Evolutionary conservation across 495 filamentous ascomycete species (phyloP).

Genomic region (Neurospora sp.): DNA sequence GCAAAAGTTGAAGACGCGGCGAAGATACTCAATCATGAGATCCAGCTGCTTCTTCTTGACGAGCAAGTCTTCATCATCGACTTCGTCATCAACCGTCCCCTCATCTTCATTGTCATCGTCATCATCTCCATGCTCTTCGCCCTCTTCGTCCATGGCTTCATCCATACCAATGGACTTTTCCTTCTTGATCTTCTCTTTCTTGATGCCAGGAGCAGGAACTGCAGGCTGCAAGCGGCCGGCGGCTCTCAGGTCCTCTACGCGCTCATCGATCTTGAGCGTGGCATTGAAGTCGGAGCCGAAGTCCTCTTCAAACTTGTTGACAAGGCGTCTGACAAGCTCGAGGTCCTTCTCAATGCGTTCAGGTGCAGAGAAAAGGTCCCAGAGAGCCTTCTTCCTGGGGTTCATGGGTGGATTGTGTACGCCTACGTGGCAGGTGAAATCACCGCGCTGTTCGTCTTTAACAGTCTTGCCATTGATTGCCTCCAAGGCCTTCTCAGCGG

Average conservation of each 20-base stretch:
- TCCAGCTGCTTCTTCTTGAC: conserved; percentile 95
- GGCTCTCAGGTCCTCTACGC: conserved; percentile 66
- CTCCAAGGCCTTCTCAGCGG: conserved; percentile 78
- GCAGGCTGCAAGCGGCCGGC: conserved; percentile 67
- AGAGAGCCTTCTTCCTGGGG: conserved; percentile 90
- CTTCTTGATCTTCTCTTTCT: conserved; percentile 46
- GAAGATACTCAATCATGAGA: conserved; percentile 89
- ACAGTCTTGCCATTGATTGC: conserved; percentile 95
- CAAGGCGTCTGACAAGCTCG: conserved; percentile 63
- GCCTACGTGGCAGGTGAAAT: conserved; percentile 95
- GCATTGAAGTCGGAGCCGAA: conserved; percentile 63
- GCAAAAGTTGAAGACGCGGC: conserved; percentile 95
- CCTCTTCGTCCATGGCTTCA: conserved; percentile 58
- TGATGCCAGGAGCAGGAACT: conserved; percentile 43
- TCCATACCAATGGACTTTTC: conserved; percentile 49
- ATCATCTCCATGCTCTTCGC: conserved; percentile 56
- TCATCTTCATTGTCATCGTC: conserved; percentile 67
- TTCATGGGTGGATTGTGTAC: conserved; percentile 81
- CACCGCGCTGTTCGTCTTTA: conserved; percentile 80
- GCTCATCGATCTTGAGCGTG: conserved; percentile 69
- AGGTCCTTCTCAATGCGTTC: conserved; percentile 82
- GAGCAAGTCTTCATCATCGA: conserved; percentile 80
- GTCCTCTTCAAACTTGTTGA: conserved; percentile 70
- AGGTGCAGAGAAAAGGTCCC: conserved; percentile 89
- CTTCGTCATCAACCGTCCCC: conserved; percentile 70